Conservation (phyloP, 2,329 filamentous ascomycete genomes). For the Ceratocystis colombiana region DNA sequence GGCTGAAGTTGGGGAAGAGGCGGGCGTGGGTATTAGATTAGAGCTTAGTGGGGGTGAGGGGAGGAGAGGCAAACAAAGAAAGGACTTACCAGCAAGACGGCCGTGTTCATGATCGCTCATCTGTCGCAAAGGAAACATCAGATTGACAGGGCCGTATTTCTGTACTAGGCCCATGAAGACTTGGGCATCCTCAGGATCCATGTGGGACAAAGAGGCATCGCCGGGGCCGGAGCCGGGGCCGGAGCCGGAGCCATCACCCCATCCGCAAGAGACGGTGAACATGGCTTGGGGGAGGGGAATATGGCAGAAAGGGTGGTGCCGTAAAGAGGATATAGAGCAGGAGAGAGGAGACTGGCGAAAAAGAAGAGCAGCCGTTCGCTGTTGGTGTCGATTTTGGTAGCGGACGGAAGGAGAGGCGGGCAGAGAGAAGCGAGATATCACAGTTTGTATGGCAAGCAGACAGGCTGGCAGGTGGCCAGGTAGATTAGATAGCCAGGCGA, state of each 20-base stretch:
- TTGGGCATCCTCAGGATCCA: constrained; percentile 25
- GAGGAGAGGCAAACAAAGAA: neutral
- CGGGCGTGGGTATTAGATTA: constrained; percentile 2
- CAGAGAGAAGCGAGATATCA: neutral
- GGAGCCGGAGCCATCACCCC: constrained; percentile 24
- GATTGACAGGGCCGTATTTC: constrained; percentile 26
- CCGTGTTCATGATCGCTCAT: constrained; percentile 23
- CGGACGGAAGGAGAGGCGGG: neutral
- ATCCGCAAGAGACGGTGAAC: constrained; percentile 25
- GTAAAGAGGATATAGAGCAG: neutral
- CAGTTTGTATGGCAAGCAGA: no score
- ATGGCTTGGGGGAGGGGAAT: constrained; percentile 16
- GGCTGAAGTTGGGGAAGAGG: constrained; percentile 29
- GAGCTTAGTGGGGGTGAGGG: no score
- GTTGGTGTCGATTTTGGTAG: neutral
- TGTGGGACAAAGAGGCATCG: constrained; percentile 11
- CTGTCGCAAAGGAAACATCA: constrained; percentile 27
- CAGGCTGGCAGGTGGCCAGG: no score
- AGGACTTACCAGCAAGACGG: constrained; percentile 12
- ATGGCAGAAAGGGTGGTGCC: neutral
- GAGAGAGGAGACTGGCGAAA: neutral
- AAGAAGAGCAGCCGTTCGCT: neutral
- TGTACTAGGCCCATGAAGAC: constrained; percentile 24
- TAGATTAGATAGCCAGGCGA: no score
- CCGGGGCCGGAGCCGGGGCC: neutral